These are phyloP conservation scores for Penicillium sp. DNA, from an alignment of 2,329 filamentous ascomycete genomes.

Conservation along the genomic window DNA sequence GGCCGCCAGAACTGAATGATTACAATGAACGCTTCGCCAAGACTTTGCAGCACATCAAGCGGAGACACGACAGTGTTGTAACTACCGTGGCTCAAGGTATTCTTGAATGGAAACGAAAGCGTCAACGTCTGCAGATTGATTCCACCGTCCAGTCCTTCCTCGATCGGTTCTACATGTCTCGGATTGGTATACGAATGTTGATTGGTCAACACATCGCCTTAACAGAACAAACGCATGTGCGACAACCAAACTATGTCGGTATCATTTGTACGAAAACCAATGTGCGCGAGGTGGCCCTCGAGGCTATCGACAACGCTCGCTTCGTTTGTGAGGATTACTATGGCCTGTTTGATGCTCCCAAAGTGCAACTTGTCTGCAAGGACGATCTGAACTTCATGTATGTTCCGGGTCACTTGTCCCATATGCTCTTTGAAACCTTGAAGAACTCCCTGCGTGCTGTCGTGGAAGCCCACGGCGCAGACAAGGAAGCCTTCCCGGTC, in stretches of 20 bases:
- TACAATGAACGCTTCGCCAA: constrained; percentile 89
- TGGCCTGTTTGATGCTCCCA: constrained; percentile 89
- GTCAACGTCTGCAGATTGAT: constrained; percentile 96
- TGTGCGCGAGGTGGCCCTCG: constrained; percentile 83
- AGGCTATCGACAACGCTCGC: constrained; percentile 96
- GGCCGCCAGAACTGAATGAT: constrained; percentile 87
- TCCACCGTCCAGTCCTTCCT: constrained; percentile 94
- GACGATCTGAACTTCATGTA: constrained; percentile 98
- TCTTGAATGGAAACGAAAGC: constrained; percentile 90
- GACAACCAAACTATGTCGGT: constrained; percentile 88
- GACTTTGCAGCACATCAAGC: constrained; percentile 85
- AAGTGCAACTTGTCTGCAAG: constrained; percentile 92
- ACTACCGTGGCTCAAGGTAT: constrained; percentile 99
- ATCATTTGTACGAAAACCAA: constrained; percentile 99
- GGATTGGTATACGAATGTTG: constrained; percentile 97
- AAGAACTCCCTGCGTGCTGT: constrained; percentile 97
- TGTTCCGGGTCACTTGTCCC: constrained; percentile 92
- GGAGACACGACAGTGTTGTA: constrained; percentile 90
- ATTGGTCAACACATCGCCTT: constrained; percentile 97
- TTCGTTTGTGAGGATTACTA: constrained; percentile 99
- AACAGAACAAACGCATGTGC: constrained; percentile 81
- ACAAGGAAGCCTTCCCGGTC: constrained; percentile 90
- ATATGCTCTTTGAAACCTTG: constrained; percentile 98
- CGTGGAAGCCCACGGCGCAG: constrained; percentile 86
- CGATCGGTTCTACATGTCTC: constrained; percentile 98